Conservation (phyloP, 305 asterid genomes). For the Caryopteris hybrid region DNA sequence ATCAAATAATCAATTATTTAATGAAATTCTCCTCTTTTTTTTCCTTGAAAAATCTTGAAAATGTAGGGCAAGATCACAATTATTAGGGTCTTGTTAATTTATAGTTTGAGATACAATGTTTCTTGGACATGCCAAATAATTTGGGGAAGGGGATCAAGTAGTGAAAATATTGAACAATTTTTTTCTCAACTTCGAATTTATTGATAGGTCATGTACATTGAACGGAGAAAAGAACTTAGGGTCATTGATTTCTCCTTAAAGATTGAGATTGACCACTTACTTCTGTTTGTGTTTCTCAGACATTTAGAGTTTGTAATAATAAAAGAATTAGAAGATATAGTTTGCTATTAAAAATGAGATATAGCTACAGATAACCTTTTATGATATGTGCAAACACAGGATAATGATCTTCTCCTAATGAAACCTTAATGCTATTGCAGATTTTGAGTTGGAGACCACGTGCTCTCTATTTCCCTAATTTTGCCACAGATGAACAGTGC, state of each 20-base stretch:
- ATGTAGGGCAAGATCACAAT: not conserved
- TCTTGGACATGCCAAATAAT: not conserved
- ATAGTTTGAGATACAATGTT: not conserved
- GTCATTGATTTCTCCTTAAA: not conserved
- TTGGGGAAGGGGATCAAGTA: not conserved
- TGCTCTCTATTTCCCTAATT: slow-evolving; percentile 64
- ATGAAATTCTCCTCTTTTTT: not conserved
- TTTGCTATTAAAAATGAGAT: not conserved
- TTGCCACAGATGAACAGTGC: slow-evolving; percentile 73
- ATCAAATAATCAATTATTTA: not conserved
- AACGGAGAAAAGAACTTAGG: not conserved
- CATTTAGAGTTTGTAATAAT: not conserved
- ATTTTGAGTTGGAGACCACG: slow-evolving; percentile 80
- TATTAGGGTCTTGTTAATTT: not conserved
- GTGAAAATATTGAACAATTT: not conserved
- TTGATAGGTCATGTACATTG: not conserved
- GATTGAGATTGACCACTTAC: too few species aligned
- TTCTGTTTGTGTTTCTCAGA: not conserved
- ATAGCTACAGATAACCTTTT: not conserved
- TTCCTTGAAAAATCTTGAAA: not conserved
- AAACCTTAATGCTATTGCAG: slow-evolving; percentile 29
- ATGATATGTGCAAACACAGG: not conserved
- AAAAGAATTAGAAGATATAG: not conserved
- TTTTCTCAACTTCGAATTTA: not conserved
- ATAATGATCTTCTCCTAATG: not conserved